Percentiles rank a stretch among this genome's conserved stretches.
phyloP scores from a whole-genome alignment of 1,284 basidiomycete species.

The Cutaneotrichosporon cavernicola region DNA sequence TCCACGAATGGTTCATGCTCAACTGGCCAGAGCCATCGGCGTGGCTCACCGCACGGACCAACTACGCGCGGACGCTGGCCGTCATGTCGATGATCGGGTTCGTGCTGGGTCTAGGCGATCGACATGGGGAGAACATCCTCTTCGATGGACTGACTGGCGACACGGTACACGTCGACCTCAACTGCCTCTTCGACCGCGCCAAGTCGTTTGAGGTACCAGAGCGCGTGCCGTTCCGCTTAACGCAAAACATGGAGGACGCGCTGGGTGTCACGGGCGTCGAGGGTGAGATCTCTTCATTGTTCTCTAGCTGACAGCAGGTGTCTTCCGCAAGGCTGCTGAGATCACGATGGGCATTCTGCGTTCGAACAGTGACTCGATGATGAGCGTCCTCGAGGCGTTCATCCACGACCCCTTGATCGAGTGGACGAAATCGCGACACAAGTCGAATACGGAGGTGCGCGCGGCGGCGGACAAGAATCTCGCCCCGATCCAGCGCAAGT shows the following conservation, averaged over 20 bases:
- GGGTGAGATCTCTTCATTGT: slow-evolving; percentile 57
- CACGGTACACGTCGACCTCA: slow-evolving; percentile 95
- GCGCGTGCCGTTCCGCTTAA: slow-evolving; percentile 90
- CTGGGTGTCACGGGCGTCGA: slow-evolving; percentile 92
- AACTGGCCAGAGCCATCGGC: slow-evolving; percentile 95
- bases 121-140: slow-evolving; percentile 96
- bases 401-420: slow-evolving; percentile 97
- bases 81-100: slow-evolving; percentile 99
- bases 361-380: slow-evolving; percentile 88
- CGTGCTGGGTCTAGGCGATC: slow-evolving; percentile 93
- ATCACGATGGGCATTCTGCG: slow-evolving; percentile 84
- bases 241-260: slow-evolving; percentile 90
- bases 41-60: slow-evolving; percentile 84
- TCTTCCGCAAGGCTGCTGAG: slow-evolving; percentile 90
- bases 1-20: slow-evolving; percentile 96
- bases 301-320: slow-evolving; percentile 58
- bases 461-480: slow-evolving; percentile 71
- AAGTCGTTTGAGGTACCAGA: slow-evolving; percentile 87
- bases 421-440: slow-evolving; percentile 70
- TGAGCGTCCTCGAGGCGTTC: slow-evolving; percentile 96
- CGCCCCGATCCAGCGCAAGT: slow-evolving; percentile 75
- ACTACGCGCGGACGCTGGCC: slow-evolving; percentile 85
- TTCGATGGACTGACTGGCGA: slow-evolving; percentile 87
- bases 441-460: slow-evolving; percentile 52
- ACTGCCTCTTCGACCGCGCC: slow-evolving; percentile 96